A percentile compares a stretch with the other conserved stretches of the same genome.
Evolutionary conservation across 495 filamentous ascomycete genomes (phyloP).

Genomic region (Halenospora varia): DNA sequence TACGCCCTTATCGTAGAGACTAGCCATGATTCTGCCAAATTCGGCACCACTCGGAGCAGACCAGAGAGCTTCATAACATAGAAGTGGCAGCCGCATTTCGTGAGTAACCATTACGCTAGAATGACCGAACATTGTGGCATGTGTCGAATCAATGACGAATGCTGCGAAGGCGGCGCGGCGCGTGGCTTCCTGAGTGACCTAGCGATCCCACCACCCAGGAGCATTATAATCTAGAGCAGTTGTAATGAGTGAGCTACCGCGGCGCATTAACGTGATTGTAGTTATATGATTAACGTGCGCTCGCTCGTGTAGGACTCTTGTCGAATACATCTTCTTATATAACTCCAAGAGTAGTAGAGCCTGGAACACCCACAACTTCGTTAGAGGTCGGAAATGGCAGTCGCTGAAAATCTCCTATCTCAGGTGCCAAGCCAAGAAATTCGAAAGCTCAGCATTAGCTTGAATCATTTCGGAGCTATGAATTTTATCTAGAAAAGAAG

Average conservation of each 20-base stretch:
- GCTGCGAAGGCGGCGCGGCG: conserved; percentile 89
- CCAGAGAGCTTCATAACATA: conserved; percentile 93
- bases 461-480: conserved; percentile 70
- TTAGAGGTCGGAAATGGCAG: conserved; percentile 85
- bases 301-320: conserved; percentile 84
- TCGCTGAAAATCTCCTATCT: conserved; percentile 82
- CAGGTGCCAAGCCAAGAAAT: conserved; percentile 86
- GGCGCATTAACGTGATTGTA: conserved; percentile 90
- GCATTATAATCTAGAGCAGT: conserved; percentile 77
- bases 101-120: conserved; percentile 98
- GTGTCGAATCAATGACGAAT: conserved; percentile 92
- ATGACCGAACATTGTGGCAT: conserved; percentile 98
- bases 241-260: conserved; percentile 89
- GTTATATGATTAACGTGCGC: conserved; percentile 97
- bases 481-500: conserved; percentile 78
- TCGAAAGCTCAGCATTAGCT: conserved; percentile 70
- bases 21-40: conserved; percentile 81
- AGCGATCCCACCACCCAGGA: conserved; percentile 94
- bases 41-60: conserved; percentile 85
- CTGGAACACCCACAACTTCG: conserved; percentile 97
- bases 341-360: conserved; percentile 84
- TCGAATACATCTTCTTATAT: conserved; percentile 97
- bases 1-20: conserved; percentile 74
- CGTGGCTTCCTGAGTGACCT: conserved; percentile 93
- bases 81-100: conserved; percentile 87